These are phyloP conservation scores for Jaltomata sinuosa DNA, from an alignment of 257 asterid genomes.

Conservation along the genomic window DNA sequence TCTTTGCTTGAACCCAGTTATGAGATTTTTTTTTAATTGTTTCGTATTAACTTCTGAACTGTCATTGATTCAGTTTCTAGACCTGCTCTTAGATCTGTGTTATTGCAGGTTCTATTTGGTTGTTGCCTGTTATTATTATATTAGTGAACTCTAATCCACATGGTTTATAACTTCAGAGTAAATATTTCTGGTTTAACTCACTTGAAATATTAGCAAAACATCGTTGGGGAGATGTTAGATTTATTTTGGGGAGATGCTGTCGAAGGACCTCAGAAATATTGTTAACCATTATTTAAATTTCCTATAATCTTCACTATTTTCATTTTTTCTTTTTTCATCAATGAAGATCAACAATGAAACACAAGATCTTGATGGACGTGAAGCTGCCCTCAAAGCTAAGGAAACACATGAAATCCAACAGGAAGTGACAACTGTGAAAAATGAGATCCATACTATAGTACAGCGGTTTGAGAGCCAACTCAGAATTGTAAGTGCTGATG, in stretches of 20 bases:
- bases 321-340: neutral
- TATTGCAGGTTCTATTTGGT: neutral
- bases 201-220: neutral
- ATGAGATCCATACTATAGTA: constrained; percentile 47
- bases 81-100: neutral
- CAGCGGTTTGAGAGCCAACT: constrained; percentile 63
- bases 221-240: neutral
- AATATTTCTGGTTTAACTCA: neutral
- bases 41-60: neutral
- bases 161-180: neutral
- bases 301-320: neutral
- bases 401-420: constrained; percentile 49
- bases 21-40: neutral
- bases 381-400: constrained; percentile 67
- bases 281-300: neutral
- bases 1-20: neutral
- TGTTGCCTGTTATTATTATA: neutral
- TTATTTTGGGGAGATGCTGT: neutral
- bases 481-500: constrained; percentile 20
- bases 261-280: neutral
- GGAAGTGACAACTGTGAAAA: constrained; percentile 44
- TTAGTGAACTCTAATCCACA: neutral
- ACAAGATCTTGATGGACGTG: constrained; percentile 64
- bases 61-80: neutral
- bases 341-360: constrained; percentile 65